phyloP scores from a whole-genome alignment of 2,329 filamentous ascomycete species.

The Talaromyces sp. region DNA sequence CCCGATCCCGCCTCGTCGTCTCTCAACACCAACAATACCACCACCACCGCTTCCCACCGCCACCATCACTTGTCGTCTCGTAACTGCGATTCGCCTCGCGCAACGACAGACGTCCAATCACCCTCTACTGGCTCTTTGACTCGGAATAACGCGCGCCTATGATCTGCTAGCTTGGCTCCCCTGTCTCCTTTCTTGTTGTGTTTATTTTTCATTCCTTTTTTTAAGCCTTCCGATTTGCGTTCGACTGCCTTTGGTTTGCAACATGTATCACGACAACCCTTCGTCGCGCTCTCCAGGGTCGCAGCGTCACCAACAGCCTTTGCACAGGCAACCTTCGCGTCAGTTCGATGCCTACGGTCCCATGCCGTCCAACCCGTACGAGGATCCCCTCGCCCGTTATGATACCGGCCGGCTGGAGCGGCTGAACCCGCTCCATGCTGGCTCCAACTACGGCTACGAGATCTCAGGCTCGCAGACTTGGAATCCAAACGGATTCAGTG shows the following conservation, averaged over 20 bases:
- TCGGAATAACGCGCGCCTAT: constrained; percentile 11
- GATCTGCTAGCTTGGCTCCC: constrained; percentile 2
- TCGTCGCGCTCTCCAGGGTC: constrained; percentile 69
- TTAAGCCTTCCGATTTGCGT: background rate
- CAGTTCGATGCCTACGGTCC: constrained; percentile 70
- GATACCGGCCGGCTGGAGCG: constrained; percentile 53
- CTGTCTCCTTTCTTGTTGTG: background rate
- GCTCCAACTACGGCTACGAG: constrained; percentile 63
- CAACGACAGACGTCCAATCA: background rate
- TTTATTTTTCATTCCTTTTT: constrained; percentile 12
- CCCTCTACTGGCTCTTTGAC: constrained; percentile 6
- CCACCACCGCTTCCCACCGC: background rate
- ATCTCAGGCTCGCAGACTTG: constrained; percentile 67
- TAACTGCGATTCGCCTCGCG: background rate
- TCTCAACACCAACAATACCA: background rate
- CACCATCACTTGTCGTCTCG: background rate
- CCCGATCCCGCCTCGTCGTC: constrained; percentile 6
- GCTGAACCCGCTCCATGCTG: constrained; percentile 53
- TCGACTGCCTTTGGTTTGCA: constrained; percentile 5
- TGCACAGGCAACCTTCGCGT: constrained; percentile 68
- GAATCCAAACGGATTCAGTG: constrained; percentile 70
- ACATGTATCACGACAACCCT: constrained; percentile 64
- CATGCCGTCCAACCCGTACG: constrained; percentile 65
- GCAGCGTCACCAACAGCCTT: constrained; percentile 60
- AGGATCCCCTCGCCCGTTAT: constrained; percentile 57